Conservation (phyloP, 129 eudicot species). For the Ambrosia artemisiifolia region DNA sequence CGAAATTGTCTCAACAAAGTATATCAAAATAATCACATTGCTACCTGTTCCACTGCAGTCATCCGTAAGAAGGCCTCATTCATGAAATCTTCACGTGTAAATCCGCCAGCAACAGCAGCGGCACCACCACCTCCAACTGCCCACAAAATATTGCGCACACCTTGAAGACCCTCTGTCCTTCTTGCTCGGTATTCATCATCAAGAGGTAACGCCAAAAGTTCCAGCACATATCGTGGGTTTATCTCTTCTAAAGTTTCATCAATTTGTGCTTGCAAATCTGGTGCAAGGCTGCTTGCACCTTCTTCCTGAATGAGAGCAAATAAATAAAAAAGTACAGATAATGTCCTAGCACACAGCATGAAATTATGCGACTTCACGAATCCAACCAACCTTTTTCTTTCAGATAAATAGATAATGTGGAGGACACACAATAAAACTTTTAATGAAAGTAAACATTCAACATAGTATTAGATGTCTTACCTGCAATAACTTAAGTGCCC, state of each 20-base stretch:
- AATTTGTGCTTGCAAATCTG: slow-evolving; percentile 90
- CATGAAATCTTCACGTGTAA: slow-evolving; percentile 94
- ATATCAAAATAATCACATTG: neutral
- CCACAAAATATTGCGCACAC: slow-evolving; percentile 88
- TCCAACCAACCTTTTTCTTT: neutral
- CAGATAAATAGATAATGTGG: no score
- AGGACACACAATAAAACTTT: neutral
- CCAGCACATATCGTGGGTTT: slow-evolving; percentile 81
- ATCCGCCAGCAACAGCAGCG: slow-evolving; percentile 86
- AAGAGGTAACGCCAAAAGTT: slow-evolving; percentile 85
- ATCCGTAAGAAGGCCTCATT: slow-evolving; percentile 75
- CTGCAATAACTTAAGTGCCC: slow-evolving; percentile 88
- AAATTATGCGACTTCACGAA: neutral
- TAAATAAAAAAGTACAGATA: neutral
- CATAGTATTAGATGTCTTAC: slow-evolving; percentile 26
- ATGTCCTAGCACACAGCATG: neutral
- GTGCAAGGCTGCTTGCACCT: slow-evolving; percentile 98
- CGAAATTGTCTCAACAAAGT: slow-evolving; percentile 5
- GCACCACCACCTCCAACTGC: slow-evolving; percentile 99
- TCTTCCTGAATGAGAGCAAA: slow-evolving; percentile 63
- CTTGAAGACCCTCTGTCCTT: slow-evolving; percentile 93
- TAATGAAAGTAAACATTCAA: neutral
- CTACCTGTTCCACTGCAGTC: slow-evolving; percentile 94
- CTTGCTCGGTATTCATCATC: slow-evolving; percentile 59
- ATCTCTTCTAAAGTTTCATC: slow-evolving; percentile 96